Evolutionary conservation across 2,329 filamentous ascomycete species (phyloP).

Genomic region (Ophiostoma sp.): DNA sequence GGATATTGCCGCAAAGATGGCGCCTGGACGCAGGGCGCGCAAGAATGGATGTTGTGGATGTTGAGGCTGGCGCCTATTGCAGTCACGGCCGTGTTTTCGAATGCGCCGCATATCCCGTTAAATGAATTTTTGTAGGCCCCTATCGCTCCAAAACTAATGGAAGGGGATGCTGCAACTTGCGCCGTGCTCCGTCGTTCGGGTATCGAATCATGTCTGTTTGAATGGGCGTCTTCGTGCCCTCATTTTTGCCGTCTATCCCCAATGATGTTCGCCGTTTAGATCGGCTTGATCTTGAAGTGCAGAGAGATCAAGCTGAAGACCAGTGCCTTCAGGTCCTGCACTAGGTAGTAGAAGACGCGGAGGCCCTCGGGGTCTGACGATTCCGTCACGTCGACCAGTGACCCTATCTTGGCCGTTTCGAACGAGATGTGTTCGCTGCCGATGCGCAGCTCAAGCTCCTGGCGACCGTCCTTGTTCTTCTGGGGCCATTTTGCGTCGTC

Average conservation of each 20-base stretch:
- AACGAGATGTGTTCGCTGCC: slow-evolving; percentile 97
- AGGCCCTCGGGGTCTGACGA: slow-evolving; percentile 94
- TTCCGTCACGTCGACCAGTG: slow-evolving; percentile 92
- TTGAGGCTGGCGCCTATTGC: too few species aligned
- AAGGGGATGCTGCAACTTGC: neutral
- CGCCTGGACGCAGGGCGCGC: too few species aligned
- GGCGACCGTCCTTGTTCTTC: slow-evolving; percentile 98
- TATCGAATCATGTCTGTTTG: slow-evolving; percentile 16
- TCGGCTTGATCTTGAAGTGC: slow-evolving; percentile 94
- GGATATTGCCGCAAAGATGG: neutral
- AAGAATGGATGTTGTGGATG: neutral
- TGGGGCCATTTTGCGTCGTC: slow-evolving; percentile 98
- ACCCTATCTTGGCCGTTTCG: slow-evolving; percentile 98
- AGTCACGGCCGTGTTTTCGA: neutral
- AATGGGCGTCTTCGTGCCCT: neutral
- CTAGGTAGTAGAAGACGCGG: slow-evolving; percentile 96
- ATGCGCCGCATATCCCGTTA: neutral
- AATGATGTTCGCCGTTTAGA: slow-evolving; percentile 43
- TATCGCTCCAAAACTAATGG: too few species aligned
- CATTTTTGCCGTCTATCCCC: too few species aligned
- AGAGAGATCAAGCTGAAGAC: slow-evolving; percentile 95
- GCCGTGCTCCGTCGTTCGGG: slow-evolving; percentile 14
- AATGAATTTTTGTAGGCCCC: neutral
- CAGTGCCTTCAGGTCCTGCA: slow-evolving; percentile 93
- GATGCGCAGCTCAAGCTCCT: slow-evolving; percentile 91